phyloP scores from a whole-genome alignment of 495 filamentous ascomycete genomes.

The Coniosporium apollinis region DNA sequence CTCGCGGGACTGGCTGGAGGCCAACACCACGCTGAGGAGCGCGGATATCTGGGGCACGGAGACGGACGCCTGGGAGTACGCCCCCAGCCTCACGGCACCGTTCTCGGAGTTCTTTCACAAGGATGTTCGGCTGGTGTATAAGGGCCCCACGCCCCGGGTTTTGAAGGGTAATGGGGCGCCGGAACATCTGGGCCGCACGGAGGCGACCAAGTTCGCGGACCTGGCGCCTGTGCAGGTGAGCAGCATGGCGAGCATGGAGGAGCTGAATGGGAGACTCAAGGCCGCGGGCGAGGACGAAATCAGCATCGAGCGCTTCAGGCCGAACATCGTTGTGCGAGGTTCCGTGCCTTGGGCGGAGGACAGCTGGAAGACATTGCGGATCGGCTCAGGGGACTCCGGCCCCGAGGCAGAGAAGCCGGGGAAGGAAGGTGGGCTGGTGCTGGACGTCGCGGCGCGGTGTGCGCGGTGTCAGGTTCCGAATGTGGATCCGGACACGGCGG shows the following conservation, averaged over 20 bases:
- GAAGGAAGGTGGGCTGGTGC: slow-evolving; percentile 12
- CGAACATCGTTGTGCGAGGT: slow-evolving; percentile 25
- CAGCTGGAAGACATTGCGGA: slow-evolving; percentile 22
- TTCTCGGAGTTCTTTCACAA: slow-evolving; percentile 22
- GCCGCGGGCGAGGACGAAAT: slow-evolving; percentile 13
- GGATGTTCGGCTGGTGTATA: slow-evolving; percentile 23
- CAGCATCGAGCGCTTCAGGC: slow-evolving; percentile 28
- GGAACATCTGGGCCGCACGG: slow-evolving; percentile 17
- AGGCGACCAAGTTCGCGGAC: slow-evolving; percentile 19
- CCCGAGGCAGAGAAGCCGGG: slow-evolving; percentile 1
- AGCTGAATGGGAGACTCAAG: slow-evolving; percentile 22
- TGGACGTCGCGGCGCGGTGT: slow-evolving; percentile 26
- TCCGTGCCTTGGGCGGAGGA: slow-evolving; percentile 25
- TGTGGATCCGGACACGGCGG: slow-evolving; percentile 26
- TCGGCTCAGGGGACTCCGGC: slow-evolving; percentile 3
- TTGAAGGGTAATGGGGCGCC: slow-evolving; percentile 17
- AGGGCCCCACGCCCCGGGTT: slow-evolving; percentile 18
- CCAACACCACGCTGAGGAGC: slow-evolving; percentile 14
- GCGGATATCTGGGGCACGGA: slow-evolving; percentile 23
- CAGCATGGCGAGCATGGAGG: slow-evolving; percentile 23
- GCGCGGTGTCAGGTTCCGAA: slow-evolving; percentile 27
- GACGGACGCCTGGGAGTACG: slow-evolving; percentile 20
- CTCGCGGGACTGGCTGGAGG: slow-evolving; percentile 17
- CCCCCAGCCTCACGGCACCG: slow-evolving; percentile 12
- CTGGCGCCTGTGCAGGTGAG: slow-evolving; percentile 24